These are phyloP conservation scores for Salvia rosmarinus DNA, from an alignment of 257 asterid genomes.

Conservation along the genomic window DNA sequence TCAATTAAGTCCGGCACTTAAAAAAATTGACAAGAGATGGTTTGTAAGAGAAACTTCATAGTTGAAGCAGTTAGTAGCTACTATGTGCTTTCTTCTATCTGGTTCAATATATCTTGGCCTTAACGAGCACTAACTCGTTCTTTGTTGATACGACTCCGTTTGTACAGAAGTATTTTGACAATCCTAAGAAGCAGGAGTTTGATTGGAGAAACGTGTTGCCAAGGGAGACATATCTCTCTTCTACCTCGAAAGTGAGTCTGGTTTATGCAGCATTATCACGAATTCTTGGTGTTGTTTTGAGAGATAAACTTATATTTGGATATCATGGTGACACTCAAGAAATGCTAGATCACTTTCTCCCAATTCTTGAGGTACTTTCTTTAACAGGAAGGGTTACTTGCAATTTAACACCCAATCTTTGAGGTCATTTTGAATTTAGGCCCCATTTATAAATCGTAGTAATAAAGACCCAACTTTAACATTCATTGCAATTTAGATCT, in stretches of 20 bases:
- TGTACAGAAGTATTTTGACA: constrained; percentile 49
- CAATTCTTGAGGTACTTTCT: constrained; percentile 67
- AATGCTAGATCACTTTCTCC: constrained; percentile 58
- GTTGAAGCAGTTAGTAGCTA: constrained; percentile 42
- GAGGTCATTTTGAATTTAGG: too few relatives aligned
- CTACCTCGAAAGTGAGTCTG: constrained; percentile 47
- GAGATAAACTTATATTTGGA: constrained; percentile 35
- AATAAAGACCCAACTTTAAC: too few relatives aligned
- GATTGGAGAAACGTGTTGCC: constrained; percentile 69
- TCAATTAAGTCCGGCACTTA: constrained; percentile 57
- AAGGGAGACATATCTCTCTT: constrained; percentile 46
- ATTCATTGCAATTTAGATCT: too few relatives aligned
- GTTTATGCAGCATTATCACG: background rate
- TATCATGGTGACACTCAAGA: constrained; percentile 72
- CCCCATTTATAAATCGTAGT: too few relatives aligned
- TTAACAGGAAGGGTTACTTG: too few relatives aligned
- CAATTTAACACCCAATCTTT: too few relatives aligned
- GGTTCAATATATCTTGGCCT: background rate
- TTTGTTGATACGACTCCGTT: constrained; percentile 79
- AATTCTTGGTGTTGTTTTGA: background rate
- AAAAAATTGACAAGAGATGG: constrained; percentile 57
- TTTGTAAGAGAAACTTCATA: constrained; percentile 56
- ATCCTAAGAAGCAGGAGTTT: constrained; percentile 50
- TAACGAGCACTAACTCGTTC: background rate
- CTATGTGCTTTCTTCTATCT: background rate